Evolutionary conservation across 768 basidiomycete species (phyloP).

Genomic region (Suillus occidentalis): DNA sequence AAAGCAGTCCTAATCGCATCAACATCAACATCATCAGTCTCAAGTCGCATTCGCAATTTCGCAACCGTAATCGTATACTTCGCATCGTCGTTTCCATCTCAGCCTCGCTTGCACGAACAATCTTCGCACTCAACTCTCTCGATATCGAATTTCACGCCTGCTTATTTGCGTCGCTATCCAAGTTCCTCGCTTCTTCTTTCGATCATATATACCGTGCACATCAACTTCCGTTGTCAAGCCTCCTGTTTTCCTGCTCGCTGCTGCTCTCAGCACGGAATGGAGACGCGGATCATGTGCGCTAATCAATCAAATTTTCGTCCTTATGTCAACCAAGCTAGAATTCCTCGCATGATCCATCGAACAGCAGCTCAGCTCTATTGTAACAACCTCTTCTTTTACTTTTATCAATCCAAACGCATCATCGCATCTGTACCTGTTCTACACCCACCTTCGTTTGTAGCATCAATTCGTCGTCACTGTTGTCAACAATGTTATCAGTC

Average conservation of each 20-base stretch:
- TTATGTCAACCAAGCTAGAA: slow-evolving; percentile 23
- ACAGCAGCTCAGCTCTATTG: slow-evolving; percentile 24
- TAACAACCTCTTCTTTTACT: slow-evolving; percentile 13
- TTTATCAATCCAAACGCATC: slow-evolving; percentile 22
- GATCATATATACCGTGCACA: slow-evolving; percentile 8
- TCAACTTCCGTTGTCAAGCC: slow-evolving; percentile 9
- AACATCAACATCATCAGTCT: slow-evolving; percentile 23
- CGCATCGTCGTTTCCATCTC: slow-evolving; percentile 26
- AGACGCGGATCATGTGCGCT: slow-evolving; percentile 27
- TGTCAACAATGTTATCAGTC: slow-evolving; percentile 6
- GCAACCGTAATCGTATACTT: slow-evolving; percentile 20
- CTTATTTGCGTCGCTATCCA: slow-evolving; percentile 6
- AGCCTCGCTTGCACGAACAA: slow-evolving; percentile 27
- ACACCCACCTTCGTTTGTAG: slow-evolving; percentile 30
- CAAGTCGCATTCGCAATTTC: slow-evolving; percentile 21
- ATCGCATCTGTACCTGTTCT: slow-evolving; percentile 21
- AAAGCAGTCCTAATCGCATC: slow-evolving; percentile 18
- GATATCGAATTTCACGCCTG: slow-evolving; percentile 7
- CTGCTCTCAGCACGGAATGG: slow-evolving; percentile 18
- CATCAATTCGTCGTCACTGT: slow-evolving; percentile 13
- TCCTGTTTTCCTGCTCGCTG: slow-evolving; percentile 21
- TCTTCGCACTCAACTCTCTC: slow-evolving; percentile 35
- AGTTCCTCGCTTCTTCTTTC: slow-evolving; percentile 4
- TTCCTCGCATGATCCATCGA: slow-evolving; percentile 22
- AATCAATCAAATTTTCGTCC: slow-evolving; percentile 2